These are phyloP conservation scores for Penstemon davidsonii DNA, from an alignment of 257 asterid species.

Conservation along the genomic window DNA sequence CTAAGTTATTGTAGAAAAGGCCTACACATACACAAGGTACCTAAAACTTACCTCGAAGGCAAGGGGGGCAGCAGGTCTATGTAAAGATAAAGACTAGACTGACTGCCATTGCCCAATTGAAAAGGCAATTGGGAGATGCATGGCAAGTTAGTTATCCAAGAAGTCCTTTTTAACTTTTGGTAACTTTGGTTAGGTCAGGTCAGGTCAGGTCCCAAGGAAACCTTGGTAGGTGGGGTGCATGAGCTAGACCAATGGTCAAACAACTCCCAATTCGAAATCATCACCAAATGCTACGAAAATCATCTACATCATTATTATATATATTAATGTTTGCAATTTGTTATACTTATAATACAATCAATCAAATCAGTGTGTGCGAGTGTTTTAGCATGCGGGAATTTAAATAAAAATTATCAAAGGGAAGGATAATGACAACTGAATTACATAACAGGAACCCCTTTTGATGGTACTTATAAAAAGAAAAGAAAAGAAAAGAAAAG, in stretches of 20 bases:
- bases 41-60: background rate
- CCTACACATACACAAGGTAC: too few relatives aligned
- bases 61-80: constrained; percentile 3
- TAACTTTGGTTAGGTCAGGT: background rate
- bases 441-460: too few relatives aligned
- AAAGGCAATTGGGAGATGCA: background rate
- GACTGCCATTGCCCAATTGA: constrained; percentile 2
- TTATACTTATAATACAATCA: too few relatives aligned
- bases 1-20: too few relatives aligned
- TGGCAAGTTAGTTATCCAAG: too few relatives aligned
- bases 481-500: too few relatives aligned
- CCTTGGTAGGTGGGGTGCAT: background rate
- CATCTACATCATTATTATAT: background rate
- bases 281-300: background rate
- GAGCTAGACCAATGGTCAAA: constrained; percentile 30
- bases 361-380: constrained; percentile 18
- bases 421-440: too few relatives aligned
- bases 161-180: too few relatives aligned
- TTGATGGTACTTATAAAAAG: too few relatives aligned
- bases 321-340: background rate
- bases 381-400: background rate
- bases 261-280: constrained; percentile 32
- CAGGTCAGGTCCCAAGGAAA: background rate
- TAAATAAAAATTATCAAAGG: background rate
- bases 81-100: background rate